Conservation (phyloP, 2,329 filamentous ascomycete genomes). For the Tricladium varicosporioides region DNA sequence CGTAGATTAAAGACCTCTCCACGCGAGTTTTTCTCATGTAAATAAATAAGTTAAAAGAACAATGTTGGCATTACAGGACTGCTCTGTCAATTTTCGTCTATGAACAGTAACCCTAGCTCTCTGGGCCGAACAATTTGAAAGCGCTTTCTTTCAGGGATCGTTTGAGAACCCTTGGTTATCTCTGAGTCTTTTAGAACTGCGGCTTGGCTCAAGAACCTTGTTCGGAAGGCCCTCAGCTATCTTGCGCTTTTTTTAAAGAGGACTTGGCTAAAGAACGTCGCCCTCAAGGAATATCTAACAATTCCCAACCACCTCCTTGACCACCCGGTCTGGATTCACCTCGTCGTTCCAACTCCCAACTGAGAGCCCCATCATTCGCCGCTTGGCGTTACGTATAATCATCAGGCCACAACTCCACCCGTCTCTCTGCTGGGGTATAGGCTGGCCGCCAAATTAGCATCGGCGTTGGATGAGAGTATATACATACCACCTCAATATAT, state of each 20-base stretch:
- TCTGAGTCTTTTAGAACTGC: slow-evolving; percentile 11
- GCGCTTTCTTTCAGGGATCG: no score
- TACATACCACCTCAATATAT: slow-evolving; percentile 28
- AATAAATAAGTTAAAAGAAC: no score
- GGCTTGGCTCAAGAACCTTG: slow-evolving; percentile 1
- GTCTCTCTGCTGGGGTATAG: slow-evolving; percentile 20
- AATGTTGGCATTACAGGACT: no score
- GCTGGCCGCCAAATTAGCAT: slow-evolving; percentile 15
- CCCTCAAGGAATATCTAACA: slow-evolving; percentile 21
- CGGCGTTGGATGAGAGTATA: slow-evolving; percentile 19
- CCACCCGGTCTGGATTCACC: slow-evolving; percentile 23
- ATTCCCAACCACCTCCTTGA: slow-evolving; percentile 24
- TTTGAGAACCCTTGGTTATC: no score
- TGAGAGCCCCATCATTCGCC: slow-evolving; percentile 20
- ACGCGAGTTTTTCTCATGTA: no score
- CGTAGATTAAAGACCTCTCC: no score
- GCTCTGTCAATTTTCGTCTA: no score
- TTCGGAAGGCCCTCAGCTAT: slow-evolving; percentile 1
- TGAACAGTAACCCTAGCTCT: no score
- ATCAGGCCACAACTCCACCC: slow-evolving; percentile 25
- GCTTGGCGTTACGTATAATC: slow-evolving; percentile 23
- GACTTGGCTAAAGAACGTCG: slow-evolving; percentile 13
- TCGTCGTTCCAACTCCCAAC: slow-evolving; percentile 19
- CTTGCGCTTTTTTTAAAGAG: slow-evolving; percentile 12
- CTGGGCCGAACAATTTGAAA: no score